Evolutionary conservation across 2,329 filamentous ascomycete genomes (phyloP).

Genomic region (Curvularia verruculosa): DNA sequence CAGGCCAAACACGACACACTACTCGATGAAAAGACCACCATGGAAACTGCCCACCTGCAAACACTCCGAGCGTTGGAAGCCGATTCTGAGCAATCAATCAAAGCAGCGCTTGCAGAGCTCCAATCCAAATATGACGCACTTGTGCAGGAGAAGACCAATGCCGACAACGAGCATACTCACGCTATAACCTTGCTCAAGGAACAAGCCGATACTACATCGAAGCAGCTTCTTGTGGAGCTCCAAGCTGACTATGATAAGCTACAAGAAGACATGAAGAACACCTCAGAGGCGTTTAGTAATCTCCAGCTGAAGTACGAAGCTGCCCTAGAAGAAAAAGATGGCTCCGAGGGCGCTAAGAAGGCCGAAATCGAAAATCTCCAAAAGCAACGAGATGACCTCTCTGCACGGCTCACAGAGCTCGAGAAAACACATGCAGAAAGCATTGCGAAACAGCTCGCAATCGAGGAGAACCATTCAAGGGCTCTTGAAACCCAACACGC

Average conservation of each 20-base stretch:
- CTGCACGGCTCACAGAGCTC: slow-evolving; percentile 30
- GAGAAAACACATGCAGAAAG: slow-evolving; percentile 28
- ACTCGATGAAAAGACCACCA: slow-evolving; percentile 7
- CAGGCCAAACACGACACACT: slow-evolving; percentile 22
- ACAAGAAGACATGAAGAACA: slow-evolving; percentile 10
- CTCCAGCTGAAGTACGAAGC: slow-evolving; percentile 23
- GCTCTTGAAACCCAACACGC: slow-evolving; percentile 32
- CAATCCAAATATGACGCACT: slow-evolving; percentile 27
- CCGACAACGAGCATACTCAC: slow-evolving; percentile 2
- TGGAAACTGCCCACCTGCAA: slow-evolving; percentile 2
- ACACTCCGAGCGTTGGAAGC: slow-evolving; percentile 8
- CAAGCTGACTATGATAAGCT: slow-evolving; percentile 24
- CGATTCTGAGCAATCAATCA: slow-evolving; percentile 10
- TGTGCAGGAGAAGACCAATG: slow-evolving; percentile 25
- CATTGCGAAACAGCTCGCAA: slow-evolving; percentile 22
- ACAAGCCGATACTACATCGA: slow-evolving; percentile 6
- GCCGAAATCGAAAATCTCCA: slow-evolving; percentile 30
- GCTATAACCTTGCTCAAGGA: background rate
- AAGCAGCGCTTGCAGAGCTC: slow-evolving; percentile 9
- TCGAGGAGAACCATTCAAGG: slow-evolving; percentile 31
- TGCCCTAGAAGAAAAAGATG: slow-evolving; percentile 27
- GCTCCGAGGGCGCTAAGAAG: slow-evolving; percentile 20
- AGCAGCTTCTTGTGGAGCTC: slow-evolving; percentile 10
- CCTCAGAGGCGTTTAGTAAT: slow-evolving; percentile 9
- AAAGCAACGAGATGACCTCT: slow-evolving; percentile 25